A percentile compares a stretch with the other conserved stretches of the same genome.
phyloP scores from a whole-genome alignment of 1,139 yeast species.

The Saccharomyces uvarum region DNA sequence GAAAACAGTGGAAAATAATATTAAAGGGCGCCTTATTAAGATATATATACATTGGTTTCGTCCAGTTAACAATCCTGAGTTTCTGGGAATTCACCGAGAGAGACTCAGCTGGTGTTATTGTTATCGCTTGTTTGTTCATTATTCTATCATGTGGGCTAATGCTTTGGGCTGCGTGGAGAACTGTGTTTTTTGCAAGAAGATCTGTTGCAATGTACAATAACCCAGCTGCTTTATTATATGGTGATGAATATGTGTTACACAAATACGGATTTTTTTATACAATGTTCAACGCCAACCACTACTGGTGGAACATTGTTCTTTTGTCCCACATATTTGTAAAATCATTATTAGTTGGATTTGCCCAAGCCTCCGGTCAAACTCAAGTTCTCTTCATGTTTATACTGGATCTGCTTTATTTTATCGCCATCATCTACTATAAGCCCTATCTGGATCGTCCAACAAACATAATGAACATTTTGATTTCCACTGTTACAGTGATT shows the following conservation, averaged over 20 bases:
- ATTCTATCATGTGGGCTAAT: conserved; percentile 47
- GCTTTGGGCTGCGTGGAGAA: conserved; percentile 52
- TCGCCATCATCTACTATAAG: conserved; percentile 45
- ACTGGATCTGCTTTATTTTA: conserved; percentile 54
- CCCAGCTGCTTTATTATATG: conserved; percentile 71
- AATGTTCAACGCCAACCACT: conserved; percentile 65
- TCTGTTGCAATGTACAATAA: conserved; percentile 50
- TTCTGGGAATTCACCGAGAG: conserved; percentile 63
- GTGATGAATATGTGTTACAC: conserved; percentile 53
- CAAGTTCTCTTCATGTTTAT: conserved; percentile 60
- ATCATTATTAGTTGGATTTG: conserved; percentile 55
- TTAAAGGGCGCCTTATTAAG: conserved; percentile 61
- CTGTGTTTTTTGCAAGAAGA: conserved; percentile 44
- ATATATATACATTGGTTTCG: conserved; percentile 65
- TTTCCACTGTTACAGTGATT: conserved; percentile 54
- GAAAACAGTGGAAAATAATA: conserved; percentile 45
- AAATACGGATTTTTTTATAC: conserved; percentile 73
- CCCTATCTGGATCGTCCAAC: conserved; percentile 70
- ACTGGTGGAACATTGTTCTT: conserved; percentile 65
- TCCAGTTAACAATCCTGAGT: conserved; percentile 59
- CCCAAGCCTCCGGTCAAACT: conserved; percentile 61
- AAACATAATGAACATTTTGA: conserved; percentile 54
- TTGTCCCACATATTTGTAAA: conserved; percentile 49
- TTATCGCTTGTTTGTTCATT: conserved; percentile 56
- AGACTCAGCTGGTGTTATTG: conserved; percentile 70